Percentiles rank a stretch among this genome's conserved stretches.
Conservation (phyloP, 2,329 filamentous ascomycete species). For the Epicoccum sorghinum region DNA sequence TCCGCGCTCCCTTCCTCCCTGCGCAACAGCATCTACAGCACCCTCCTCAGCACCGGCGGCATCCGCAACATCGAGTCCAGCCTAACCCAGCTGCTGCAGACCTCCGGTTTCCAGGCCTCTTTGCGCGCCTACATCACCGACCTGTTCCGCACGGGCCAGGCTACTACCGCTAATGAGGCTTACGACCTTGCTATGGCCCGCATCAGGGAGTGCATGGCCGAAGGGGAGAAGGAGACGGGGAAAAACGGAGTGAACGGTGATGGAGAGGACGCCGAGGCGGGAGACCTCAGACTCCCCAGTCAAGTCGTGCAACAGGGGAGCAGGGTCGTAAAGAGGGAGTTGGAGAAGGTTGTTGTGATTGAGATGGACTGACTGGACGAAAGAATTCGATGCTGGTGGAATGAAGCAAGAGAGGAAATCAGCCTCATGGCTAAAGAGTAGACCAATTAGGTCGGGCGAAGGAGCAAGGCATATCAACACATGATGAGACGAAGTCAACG, state of each 20-base stretch:
- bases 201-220: slow-evolving; percentile 21
- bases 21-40: slow-evolving; percentile 52
- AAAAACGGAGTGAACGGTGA: slow-evolving; percentile 24
- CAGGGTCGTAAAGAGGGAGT: slow-evolving; percentile 57
- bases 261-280: slow-evolving; percentile 30
- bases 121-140: slow-evolving; percentile 61
- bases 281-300: slow-evolving; percentile 54
- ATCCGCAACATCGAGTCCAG: slow-evolving; percentile 62
- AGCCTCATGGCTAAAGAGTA: too few species aligned
- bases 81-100: slow-evolving; percentile 61
- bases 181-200: slow-evolving; percentile 58
- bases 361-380: slow-evolving; percentile 2
- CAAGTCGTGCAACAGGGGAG: slow-evolving; percentile 58
- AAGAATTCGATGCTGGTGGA: neutral
- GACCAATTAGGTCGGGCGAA: too few species aligned
- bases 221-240: neutral
- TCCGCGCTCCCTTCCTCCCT: slow-evolving; percentile 48
- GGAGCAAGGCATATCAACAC: too few species aligned
- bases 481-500: too few species aligned
- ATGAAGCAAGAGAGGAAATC: too few species aligned
- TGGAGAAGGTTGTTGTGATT: slow-evolving; percentile 57
- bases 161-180: slow-evolving; percentile 63
- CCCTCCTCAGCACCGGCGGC: slow-evolving; percentile 56
- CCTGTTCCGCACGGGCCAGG: slow-evolving; percentile 63
- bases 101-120: slow-evolving; percentile 64